Conservation (phyloP, 2,329 filamentous ascomycete species). For the Aureobasidium namibiae region DNA sequence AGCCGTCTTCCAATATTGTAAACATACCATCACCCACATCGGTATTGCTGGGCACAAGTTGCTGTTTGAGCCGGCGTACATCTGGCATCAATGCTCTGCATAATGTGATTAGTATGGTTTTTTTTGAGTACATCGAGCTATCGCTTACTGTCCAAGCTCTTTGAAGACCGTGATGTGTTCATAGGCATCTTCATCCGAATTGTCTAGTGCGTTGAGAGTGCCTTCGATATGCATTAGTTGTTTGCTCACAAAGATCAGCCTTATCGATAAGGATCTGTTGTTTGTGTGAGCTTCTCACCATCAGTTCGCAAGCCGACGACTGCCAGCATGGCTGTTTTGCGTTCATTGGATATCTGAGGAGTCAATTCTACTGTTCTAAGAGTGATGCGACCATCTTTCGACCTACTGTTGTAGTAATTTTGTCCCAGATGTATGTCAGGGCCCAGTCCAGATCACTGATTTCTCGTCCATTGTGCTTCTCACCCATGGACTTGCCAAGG, state of each 20-base stretch:
- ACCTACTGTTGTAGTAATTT: constrained; percentile 64
- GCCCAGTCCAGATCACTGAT: constrained; percentile 82
- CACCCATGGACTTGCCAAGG: constrained; percentile 75
- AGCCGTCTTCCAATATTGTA: too few species aligned
- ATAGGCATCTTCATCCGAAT: constrained; percentile 39
- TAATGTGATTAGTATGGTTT: neutral
- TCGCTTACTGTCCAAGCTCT: constrained; percentile 49
- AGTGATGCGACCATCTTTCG: neutral
- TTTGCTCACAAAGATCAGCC: neutral
- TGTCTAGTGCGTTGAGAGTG: constrained; percentile 59
- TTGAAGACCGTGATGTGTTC: constrained; percentile 65
- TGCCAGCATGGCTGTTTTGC: constrained; percentile 68
- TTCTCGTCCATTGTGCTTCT: constrained; percentile 59
- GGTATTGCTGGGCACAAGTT: constrained; percentile 60
- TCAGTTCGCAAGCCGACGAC: constrained; percentile 79
- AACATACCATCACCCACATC: constrained; percentile 62
- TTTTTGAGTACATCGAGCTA: neutral
- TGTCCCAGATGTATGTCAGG: constrained; percentile 93
- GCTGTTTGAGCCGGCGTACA: constrained; percentile 54
- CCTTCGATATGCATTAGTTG: constrained; percentile 28
- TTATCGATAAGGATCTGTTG: neutral
- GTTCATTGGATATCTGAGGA: constrained; percentile 50
- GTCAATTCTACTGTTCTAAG: neutral
- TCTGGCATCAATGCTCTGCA: constrained; percentile 57
- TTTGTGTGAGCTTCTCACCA: constrained; percentile 28